Conservation (phyloP, 176 grass and related monocot species). For the Cocos nucifera region DNA sequence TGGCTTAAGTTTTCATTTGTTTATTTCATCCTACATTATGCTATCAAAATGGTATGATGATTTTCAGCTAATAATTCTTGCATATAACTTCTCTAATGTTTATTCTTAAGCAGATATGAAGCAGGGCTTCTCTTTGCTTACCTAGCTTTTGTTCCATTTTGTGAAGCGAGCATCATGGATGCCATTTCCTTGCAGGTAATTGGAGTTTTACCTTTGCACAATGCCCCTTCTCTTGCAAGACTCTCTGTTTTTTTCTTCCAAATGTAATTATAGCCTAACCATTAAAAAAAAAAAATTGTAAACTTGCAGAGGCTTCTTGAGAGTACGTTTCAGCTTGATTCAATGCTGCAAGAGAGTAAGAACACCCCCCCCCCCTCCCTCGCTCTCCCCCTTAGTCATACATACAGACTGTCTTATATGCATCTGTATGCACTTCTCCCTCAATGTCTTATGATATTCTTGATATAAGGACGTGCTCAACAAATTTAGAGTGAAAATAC, state of each 20-base stretch:
- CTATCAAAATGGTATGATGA: not conserved
- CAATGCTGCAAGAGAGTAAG: conserved; percentile 87
- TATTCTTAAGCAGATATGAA: conserved; percentile 55
- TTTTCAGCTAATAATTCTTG: not conserved
- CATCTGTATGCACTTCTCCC: too few relatives aligned
- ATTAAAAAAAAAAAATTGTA: conserved; percentile 12
- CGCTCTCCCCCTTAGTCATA: too few relatives aligned
- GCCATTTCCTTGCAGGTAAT: conserved; percentile 69
- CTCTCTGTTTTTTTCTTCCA: not conserved
- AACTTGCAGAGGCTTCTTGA: conserved; percentile 76
- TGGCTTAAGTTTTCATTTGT: too few relatives aligned
- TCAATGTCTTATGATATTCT: too few relatives aligned
- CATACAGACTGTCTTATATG: too few relatives aligned
- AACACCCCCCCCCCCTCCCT: not conserved
- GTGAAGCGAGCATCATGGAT: conserved; percentile 59
- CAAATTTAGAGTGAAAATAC: too few relatives aligned
- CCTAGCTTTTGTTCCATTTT: conserved; percentile 91
- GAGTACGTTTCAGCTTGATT: conserved; percentile 72
- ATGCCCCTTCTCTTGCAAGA: not conserved
- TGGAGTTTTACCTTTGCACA: not conserved
- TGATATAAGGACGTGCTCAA: too few relatives aligned
- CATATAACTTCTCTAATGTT: not conserved
- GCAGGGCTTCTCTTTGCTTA: conserved; percentile 89
- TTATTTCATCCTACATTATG: too few relatives aligned
- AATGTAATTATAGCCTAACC: not conserved